phyloP scores from a whole-genome alignment of 1,139 yeast species.

The Diutina rugosa region DNA sequence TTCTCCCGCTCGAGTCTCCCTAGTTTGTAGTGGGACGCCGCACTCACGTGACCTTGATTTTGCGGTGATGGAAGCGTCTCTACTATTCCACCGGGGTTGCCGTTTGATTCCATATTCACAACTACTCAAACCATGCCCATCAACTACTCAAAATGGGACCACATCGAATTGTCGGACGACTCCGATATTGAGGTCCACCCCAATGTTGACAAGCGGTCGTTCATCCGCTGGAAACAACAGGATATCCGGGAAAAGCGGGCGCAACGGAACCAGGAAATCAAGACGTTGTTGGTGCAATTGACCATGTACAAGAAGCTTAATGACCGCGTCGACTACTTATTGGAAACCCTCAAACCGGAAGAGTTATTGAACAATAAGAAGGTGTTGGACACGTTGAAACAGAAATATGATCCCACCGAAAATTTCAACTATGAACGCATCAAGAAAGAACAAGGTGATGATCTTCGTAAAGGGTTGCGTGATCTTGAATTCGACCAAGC shows the following conservation, averaged over 20 bases:
- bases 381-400: slow-evolving; percentile 31
- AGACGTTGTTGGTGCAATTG: slow-evolving; percentile 57
- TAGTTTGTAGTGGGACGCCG: not conserved
- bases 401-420: slow-evolving; percentile 44
- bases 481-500: slow-evolving; percentile 29
- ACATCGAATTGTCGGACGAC: slow-evolving; percentile 88
- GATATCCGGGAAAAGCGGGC: slow-evolving; percentile 90
- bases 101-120: not conserved
- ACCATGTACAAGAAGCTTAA: slow-evolving; percentile 70
- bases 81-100: not conserved
- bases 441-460: slow-evolving; percentile 21
- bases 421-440: slow-evolving; percentile 31
- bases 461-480: slow-evolving; percentile 28
- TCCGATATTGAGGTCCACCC: slow-evolving; percentile 97
- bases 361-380: slow-evolving; percentile 26
- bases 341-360: slow-evolving; percentile 24
- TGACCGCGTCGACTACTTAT: slow-evolving; percentile 53
- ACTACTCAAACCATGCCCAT: slow-evolving; percentile 43
- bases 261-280: slow-evolving; percentile 66
- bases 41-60: not conserved
- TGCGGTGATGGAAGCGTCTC: not conserved
- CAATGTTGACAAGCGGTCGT: slow-evolving; percentile 87
- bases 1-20: no score
- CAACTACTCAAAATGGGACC: slow-evolving; percentile 97
- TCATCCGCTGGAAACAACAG: slow-evolving; percentile 93